Evolutionary conservation across 805 yeast species (phyloP).

Genomic region (Maudiozyma turicensis): DNA sequence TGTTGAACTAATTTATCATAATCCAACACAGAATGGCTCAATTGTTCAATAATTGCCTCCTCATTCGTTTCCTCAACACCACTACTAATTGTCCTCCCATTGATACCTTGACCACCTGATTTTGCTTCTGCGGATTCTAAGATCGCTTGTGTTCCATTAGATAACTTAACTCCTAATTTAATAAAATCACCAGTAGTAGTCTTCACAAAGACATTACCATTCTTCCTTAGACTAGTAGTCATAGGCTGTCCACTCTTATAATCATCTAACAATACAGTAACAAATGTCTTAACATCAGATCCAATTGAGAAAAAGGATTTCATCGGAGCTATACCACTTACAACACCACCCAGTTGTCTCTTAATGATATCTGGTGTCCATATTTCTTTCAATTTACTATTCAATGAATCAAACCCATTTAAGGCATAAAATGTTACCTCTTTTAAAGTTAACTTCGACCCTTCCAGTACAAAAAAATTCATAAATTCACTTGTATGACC

Average conservation of each 20-base stretch:
- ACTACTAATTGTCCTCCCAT: slow-evolving; percentile 30
- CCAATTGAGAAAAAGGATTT: slow-evolving; percentile 70
- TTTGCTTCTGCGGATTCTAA: slow-evolving; percentile 73
- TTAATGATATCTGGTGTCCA: slow-evolving; percentile 86
- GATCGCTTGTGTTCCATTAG: slow-evolving; percentile 78
- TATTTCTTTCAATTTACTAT: slow-evolving; percentile 44
- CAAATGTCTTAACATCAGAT: slow-evolving; percentile 62
- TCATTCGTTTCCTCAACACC: not conserved
- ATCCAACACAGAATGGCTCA: slow-evolving; percentile 3
- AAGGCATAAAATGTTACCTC: slow-evolving; percentile 63
- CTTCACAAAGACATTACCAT: slow-evolving; percentile 61
- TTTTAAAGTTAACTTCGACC: slow-evolving; percentile 60
- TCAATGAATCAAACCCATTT: slow-evolving; percentile 58
- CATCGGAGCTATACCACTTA: slow-evolving; percentile 79
- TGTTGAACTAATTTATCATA: slow-evolving; percentile 23
- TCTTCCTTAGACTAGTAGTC: slow-evolving; percentile 62
- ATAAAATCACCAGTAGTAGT: slow-evolving; percentile 74
- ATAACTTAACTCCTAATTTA: slow-evolving; percentile 72
- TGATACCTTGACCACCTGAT: slow-evolving; percentile 64
- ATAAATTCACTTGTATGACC: slow-evolving; percentile 78
- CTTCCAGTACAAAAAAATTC: slow-evolving; percentile 84
- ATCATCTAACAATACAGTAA: slow-evolving; percentile 65
- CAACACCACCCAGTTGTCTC: slow-evolving; percentile 71
- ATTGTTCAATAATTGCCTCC: not conserved
- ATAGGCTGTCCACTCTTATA: slow-evolving; percentile 59